Base-by-base conservation (phyloP, 371 early-diverging fungal genomes). In the Syncephalis fuscata region DNA sequence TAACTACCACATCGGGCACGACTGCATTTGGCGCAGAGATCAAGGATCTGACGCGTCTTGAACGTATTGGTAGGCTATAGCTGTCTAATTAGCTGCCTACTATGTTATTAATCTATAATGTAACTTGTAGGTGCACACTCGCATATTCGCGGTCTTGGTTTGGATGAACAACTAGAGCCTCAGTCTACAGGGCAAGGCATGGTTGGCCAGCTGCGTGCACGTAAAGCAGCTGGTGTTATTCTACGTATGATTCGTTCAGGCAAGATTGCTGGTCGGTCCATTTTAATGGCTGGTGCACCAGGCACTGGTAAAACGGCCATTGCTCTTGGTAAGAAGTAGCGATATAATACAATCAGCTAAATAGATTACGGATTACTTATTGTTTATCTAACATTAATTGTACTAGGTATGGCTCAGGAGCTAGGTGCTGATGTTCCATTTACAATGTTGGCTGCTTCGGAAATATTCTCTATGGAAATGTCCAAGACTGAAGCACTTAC, bases 401-500 rank as follows among this genome's bases (percentile, higher is more conserved):
- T 26, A 32, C 10, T 52, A 81, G 82, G 78, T n/a, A 85, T 92
- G 78, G 85, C 88, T 15, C 76, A 78, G 62, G 86, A 87, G 17
- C 74, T 98, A 4, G 97, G 95, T 21, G 57, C 76, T 1, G 96
- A 95, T 48, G 91, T 95, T 0, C 97, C 96, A 3, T 96, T 95
- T 58, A 98, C 95, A 22, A 82, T 83, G 76, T 66, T 99, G 51
- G 88, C 92, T 8, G 94, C 91, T 2, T 89, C 91, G 0, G 99
- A 99, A 64, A 89, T 99, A 48, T 95, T 92, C 54, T 94, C 95
- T 15, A 71, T 95, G 53, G 94, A 95, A 60, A 93, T 97, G 87
- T 88, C 89, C 53, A 98, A 98, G 60, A 95, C 96, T 15, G 99
- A 99, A 67, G 85, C 92, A 3, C 67, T 99, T 39, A 96, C 90